Percentiles rank a stretch among this genome's conserved stretches.
phyloP scores from a whole-genome alignment of 2,329 filamentous ascomycete species.

The Ustulina deusta region DNA sequence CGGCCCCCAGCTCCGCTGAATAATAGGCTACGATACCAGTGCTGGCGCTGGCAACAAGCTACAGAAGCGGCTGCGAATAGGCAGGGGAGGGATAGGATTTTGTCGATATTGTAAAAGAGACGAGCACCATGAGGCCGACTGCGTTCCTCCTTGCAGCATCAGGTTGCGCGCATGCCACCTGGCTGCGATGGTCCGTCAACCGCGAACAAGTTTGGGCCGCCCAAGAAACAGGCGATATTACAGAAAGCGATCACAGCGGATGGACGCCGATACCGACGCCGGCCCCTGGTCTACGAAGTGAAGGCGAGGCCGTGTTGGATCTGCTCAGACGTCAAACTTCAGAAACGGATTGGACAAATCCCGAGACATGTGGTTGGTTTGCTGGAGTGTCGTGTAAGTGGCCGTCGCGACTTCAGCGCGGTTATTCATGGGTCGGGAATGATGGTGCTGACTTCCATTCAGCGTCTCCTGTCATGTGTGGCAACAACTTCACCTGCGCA shows the following conservation, averaged over 20 bases:
- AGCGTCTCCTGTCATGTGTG: slow-evolving; percentile 48
- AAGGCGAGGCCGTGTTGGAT: slow-evolving; percentile 40
- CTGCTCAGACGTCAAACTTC: slow-evolving; percentile 35
- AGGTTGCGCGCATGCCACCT: slow-evolving; percentile 39
- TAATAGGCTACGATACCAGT: slow-evolving; percentile 19
- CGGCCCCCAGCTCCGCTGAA: slow-evolving; percentile 5
- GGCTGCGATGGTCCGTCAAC: slow-evolving; percentile 45
- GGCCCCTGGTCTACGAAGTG: slow-evolving; percentile 39
- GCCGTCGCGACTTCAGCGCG: not conserved
- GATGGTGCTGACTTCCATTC: slow-evolving; percentile 13
- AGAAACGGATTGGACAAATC: slow-evolving; percentile 45
- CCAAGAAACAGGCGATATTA: slow-evolving; percentile 39
- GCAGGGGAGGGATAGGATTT: slow-evolving; percentile 4
- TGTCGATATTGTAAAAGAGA: not conserved
- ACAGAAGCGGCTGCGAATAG: slow-evolving; percentile 2
- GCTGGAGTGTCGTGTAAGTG: slow-evolving; percentile 48
- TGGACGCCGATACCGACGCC: slow-evolving; percentile 47
- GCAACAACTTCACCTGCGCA: slow-evolving; percentile 41
- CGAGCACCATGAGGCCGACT: slow-evolving; percentile 37
- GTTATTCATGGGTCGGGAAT: not conserved
- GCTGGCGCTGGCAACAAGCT: slow-evolving; percentile 28
- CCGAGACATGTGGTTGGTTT: slow-evolving; percentile 49
- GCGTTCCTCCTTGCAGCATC: slow-evolving; percentile 39
- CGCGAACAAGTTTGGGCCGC: slow-evolving; percentile 37
- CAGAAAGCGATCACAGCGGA: slow-evolving; percentile 28